Evolutionary conservation across 2,329 filamentous ascomycete species (phyloP).

Genomic region (Trichoderma breve): DNA sequence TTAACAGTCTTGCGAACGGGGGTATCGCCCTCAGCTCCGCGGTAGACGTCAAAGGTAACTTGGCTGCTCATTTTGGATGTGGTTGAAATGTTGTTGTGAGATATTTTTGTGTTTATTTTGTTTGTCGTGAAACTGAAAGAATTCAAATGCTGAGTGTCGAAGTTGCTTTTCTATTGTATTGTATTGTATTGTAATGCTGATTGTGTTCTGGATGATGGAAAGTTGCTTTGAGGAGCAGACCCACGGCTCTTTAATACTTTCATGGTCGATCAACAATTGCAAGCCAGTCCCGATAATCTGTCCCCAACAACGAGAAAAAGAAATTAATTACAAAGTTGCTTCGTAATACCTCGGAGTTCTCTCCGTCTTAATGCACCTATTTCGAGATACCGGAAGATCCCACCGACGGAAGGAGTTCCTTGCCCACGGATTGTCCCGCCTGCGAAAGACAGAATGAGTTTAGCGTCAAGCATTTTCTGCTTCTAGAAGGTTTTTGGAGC

Average conservation of each 20-base stretch:
- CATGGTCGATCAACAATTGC: neutral
- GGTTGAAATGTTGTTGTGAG: neutral
- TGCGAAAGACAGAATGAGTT: neutral
- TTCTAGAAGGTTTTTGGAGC: neutral
- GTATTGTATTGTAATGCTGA: neutral
- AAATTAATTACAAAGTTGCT: neutral
- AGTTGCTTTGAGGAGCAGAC: neutral
- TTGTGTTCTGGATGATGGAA: neutral
- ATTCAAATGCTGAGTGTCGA: neutral
- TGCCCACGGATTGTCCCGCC: constrained; percentile 7
- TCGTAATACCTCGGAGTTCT: neutral
- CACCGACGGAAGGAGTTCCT: neutral
- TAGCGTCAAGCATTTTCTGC: neutral
- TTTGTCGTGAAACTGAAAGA: neutral
- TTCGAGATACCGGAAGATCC: constrained; percentile 10
- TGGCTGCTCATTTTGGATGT: constrained; percentile 2
- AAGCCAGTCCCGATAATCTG: neutral
- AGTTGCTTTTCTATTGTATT: neutral
- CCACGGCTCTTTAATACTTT: constrained; percentile 8
- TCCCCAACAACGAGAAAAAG: neutral
- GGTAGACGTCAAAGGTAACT: constrained; percentile 11
- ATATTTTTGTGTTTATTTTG: neutral
- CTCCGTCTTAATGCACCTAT: neutral
- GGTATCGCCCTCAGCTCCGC: neutral
- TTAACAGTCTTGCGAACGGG: constrained; percentile 12